Evolutionary conservation across 1,139 yeast species (phyloP).

Genomic region (Pichia sp.): DNA sequence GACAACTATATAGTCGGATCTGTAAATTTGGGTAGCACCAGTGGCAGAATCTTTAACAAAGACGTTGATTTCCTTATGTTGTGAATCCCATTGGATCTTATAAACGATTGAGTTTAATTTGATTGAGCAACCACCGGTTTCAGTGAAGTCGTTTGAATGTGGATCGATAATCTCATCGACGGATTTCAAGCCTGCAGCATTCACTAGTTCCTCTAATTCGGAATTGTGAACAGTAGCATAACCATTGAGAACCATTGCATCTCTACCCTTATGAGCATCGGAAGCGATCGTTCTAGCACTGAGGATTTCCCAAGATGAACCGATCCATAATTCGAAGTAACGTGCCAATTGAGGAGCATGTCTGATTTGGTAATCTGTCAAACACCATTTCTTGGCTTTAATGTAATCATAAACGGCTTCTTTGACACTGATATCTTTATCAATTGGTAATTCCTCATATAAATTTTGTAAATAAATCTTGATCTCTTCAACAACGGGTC

Average conservation of each 20-base stretch:
- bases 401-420: conserved; percentile 41
- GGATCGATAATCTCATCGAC: neutral
- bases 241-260: conserved; percentile 62
- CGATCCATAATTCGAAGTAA: conserved; percentile 73
- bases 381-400: conserved; percentile 40
- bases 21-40: conserved; percentile 29
- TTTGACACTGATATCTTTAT: conserved; percentile 38
- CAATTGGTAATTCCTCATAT: conserved; percentile 40
- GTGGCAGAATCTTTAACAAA: conserved; percentile 17
- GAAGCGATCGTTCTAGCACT: conserved; percentile 35
- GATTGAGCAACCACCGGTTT: conserved; percentile 34
- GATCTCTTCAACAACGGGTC: conserved; percentile 55
- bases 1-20: conserved; percentile 57
- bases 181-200: conserved; percentile 13
- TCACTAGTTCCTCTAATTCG: conserved; percentile 43
- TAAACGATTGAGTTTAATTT: conserved; percentile 46
- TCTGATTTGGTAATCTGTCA: conserved; percentile 51
- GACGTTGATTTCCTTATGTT: conserved; percentile 30
- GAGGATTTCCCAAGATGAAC: conserved; percentile 59
- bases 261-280: conserved; percentile 43
- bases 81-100: conserved; percentile 36
- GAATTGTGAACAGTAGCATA: conserved; percentile 53
- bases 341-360: conserved; percentile 47
- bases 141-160: neutral
- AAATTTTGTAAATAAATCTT: conserved; percentile 52